Evolutionary conservation across 345 rosid species (phyloP).

Genomic region (Eucalyptus brandiana): DNA sequence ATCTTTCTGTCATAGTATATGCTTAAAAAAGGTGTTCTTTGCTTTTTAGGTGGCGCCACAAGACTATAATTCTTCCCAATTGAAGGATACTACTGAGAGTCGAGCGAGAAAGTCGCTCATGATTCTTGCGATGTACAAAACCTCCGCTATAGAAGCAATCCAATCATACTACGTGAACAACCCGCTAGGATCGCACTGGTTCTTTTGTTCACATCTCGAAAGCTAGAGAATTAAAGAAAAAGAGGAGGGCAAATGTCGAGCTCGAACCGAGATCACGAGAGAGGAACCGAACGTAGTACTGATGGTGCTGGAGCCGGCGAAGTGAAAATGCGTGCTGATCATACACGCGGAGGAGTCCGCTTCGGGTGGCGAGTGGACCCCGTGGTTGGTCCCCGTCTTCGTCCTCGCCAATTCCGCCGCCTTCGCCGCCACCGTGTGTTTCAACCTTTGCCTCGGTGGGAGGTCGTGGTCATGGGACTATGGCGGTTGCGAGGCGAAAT

Average conservation of each 20-base stretch:
- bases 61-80: background rate
- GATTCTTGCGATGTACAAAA: background rate
- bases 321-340: background rate
- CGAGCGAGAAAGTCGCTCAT: too few species aligned
- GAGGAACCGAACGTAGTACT: background rate
- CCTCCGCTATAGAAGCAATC: background rate
- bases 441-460: slow-evolving; percentile 64
- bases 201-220: background rate
- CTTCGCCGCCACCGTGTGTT: slow-evolving; percentile 51
- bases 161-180: background rate
- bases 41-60: background rate
- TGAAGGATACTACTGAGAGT: background rate
- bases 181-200: background rate
- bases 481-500: slow-evolving; percentile 19
- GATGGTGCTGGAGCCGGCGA: background rate
- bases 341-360: rapidly evolving
- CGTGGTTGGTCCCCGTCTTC: slow-evolving; percentile 62
- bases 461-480: background rate
- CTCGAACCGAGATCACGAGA: slow-evolving; percentile 37
- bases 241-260: background rate
- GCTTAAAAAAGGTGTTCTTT: background rate
- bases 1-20: background rate
- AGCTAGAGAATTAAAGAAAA: background rate
- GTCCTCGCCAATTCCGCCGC: slow-evolving; percentile 55
- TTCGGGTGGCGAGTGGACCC: slow-evolving; percentile 45